Percentiles rank a stretch among this genome's conserved stretches.
Conservation (phyloP, 2,329 filamentous ascomycete genomes). For the Helicocarpus griseus region DNA sequence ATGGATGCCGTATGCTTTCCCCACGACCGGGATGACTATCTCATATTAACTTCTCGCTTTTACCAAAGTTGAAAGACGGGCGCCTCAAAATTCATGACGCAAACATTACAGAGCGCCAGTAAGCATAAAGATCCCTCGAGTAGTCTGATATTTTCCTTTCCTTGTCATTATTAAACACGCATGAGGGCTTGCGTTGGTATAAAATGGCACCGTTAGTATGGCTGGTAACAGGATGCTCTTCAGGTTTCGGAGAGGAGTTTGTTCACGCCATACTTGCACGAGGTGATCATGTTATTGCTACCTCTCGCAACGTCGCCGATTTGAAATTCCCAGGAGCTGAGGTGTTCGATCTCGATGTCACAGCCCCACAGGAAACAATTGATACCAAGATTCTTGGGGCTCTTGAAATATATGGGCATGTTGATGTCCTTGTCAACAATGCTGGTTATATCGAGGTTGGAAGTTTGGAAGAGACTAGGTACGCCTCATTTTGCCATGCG, state of each 20-base stretch:
- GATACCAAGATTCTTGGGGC: not conserved
- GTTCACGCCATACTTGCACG: not conserved
- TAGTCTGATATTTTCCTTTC: too few species aligned
- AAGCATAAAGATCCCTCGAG: too few species aligned
- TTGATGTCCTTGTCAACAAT: not conserved
- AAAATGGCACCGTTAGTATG: not conserved
- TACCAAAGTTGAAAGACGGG: too few species aligned
- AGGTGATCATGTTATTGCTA: not conserved
- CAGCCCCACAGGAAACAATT: not conserved
- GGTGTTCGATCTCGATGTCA: not conserved
- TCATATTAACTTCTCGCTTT: too few species aligned
- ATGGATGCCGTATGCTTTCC: too few species aligned
- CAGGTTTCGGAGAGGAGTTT: not conserved
- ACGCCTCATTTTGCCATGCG: not conserved
- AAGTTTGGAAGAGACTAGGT: not conserved
- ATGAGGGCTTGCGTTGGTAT: too few species aligned
- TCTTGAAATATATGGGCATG: not conserved
- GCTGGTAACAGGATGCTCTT: not conserved
- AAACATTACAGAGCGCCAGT: too few species aligned
- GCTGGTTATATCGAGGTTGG: not conserved
- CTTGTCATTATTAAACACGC: too few species aligned
- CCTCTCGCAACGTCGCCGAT: not conserved
- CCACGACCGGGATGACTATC: too few species aligned
- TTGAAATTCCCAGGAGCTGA: not conserved
- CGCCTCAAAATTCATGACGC: too few species aligned